phyloP scores from a whole-genome alignment of 2,329 filamentous ascomycete species.

The Aureobasidium leucospermi region DNA sequence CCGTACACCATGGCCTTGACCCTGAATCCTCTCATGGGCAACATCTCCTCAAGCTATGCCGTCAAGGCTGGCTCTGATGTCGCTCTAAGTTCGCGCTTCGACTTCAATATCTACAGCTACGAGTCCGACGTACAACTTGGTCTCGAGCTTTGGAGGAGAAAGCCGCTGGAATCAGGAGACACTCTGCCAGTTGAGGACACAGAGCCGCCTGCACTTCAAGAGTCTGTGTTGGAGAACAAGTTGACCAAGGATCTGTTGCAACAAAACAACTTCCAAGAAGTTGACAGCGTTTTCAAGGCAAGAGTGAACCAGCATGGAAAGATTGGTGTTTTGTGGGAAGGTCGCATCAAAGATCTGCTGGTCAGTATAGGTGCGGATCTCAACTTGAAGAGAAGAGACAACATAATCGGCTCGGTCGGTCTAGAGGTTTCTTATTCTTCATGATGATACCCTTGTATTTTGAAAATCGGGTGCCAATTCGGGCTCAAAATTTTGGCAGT shows the following conservation, averaged over 20 bases:
- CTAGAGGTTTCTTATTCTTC: slow-evolving; percentile 79
- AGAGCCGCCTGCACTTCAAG: background rate
- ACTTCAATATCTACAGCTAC: slow-evolving; percentile 98
- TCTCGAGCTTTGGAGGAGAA: slow-evolving; percentile 79
- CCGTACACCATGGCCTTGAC: slow-evolving; percentile 92
- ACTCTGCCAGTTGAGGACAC: background rate
- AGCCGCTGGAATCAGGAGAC: slow-evolving; percentile 3
- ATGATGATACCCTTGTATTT: slow-evolving; percentile 35
- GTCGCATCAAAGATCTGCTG: slow-evolving; percentile 81
- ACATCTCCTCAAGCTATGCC: slow-evolving; percentile 83
- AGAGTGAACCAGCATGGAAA: slow-evolving; percentile 81
- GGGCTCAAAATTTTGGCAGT: no score
- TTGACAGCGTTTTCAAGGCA: slow-evolving; percentile 82
- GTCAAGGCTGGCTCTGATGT: slow-evolving; percentile 78
- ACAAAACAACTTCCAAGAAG: slow-evolving; percentile 38
- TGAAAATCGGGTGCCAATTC: background rate
- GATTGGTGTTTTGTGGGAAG: slow-evolving; percentile 86
- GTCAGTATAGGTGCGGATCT: slow-evolving; percentile 86
- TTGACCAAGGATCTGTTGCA: background rate
- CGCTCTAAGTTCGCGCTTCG: slow-evolving; percentile 81
- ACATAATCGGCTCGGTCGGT: slow-evolving; percentile 69
- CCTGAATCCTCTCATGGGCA: slow-evolving; percentile 89
- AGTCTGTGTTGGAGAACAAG: background rate
- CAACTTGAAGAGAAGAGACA: slow-evolving; percentile 67
- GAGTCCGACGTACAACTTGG: slow-evolving; percentile 90